Conservation (phyloP, 169 alveolate genomes). For the Plasmodium adleri region DNA sequence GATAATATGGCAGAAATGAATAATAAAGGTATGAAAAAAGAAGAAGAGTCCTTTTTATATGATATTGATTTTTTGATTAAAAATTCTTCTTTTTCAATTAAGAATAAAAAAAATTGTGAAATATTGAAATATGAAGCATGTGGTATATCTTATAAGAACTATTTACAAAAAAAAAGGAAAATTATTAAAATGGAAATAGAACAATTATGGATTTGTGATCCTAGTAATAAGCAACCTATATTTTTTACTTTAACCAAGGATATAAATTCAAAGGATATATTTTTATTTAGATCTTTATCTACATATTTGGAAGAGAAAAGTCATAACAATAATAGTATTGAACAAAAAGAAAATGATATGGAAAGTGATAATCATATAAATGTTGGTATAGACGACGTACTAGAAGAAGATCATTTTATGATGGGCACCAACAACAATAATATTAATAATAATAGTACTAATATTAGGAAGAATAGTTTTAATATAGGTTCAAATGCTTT, state of each 20-base stretch:
- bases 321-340: constrained; percentile 4
- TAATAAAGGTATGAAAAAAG: constrained; percentile 7
- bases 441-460: not conserved
- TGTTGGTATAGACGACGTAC: too few species aligned
- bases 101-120: constrained; percentile 51
- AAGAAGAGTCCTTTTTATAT: constrained; percentile 67
- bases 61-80: constrained; percentile 75
- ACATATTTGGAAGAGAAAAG: constrained; percentile 60
- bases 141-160: constrained; percentile 72
- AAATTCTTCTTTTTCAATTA: constrained; percentile 70
- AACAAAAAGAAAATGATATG: not conserved
- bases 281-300: constrained; percentile 56
- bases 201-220: constrained; percentile 78
- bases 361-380: not conserved
- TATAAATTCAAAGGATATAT: constrained; percentile 62
- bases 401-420: not conserved
- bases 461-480: not conserved
- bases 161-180: constrained; percentile 68
- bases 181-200: constrained; percentile 73
- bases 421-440: not conserved
- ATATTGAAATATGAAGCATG: constrained; percentile 75
- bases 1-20: not conserved
- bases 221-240: constrained; percentile 75
- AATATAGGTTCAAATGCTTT: not conserved
- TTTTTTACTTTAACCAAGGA: constrained; percentile 71